Evolutionary conservation across 108 stramenopile species (phyloP).

Genomic region (Cafeteria roenbergensis): DNA sequence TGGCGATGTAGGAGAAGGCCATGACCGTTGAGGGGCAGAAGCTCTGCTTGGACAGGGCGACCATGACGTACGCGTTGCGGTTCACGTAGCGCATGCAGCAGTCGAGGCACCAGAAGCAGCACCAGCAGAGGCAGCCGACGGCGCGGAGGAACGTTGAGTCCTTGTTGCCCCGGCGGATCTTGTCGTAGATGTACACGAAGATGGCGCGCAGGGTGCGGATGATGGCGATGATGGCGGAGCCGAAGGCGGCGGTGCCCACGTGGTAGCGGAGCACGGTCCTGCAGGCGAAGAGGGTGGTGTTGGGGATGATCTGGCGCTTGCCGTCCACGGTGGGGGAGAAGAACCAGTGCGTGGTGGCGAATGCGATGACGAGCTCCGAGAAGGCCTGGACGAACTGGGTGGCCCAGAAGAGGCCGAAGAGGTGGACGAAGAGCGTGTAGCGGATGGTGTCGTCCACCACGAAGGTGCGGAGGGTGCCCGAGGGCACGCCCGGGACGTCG

Average conservation of each 20-base stretch:
- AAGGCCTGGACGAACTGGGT: constrained; percentile 19
- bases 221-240: constrained; percentile 27
- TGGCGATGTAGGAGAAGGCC: constrained; percentile 23
- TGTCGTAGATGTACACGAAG: constrained; percentile 20
- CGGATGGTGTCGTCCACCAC: not conserved
- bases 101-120: constrained; percentile 33
- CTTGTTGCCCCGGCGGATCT: constrained; percentile 10
- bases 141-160: not conserved
- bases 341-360: constrained; percentile 27
- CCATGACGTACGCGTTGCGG: constrained; percentile 28
- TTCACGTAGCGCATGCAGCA: constrained; percentile 30
- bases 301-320: not conserved
- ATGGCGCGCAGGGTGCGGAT: constrained; percentile 23
- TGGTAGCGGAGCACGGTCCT: constrained; percentile 17
- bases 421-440: constrained; percentile 17
- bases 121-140: constrained; percentile 20
- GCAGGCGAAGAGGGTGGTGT: not conserved
- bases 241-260: constrained; percentile 35
- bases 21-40: constrained; percentile 20
- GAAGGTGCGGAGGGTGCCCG: constrained; percentile 21
- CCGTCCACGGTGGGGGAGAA: constrained; percentile 26
- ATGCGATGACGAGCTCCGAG: constrained; percentile 17
- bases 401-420: constrained; percentile 31
- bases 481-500: constrained; percentile 8
- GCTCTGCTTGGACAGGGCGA: not conserved